These are phyloP conservation scores for Blastobotrys capitulatus DNA, from an alignment of 1,139 yeast genomes.

Conservation along the genomic window DNA sequence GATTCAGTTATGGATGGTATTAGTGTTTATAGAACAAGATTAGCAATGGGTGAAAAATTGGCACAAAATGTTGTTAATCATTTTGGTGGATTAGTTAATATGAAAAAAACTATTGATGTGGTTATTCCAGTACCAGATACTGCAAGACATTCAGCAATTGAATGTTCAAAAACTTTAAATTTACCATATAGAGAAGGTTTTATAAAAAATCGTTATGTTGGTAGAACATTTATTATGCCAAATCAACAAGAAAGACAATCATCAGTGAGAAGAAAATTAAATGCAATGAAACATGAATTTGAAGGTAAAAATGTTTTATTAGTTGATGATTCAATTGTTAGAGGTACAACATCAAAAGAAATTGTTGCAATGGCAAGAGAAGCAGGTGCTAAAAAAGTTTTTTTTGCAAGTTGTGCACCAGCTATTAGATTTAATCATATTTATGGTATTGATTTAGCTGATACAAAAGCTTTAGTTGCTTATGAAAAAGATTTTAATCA, in stretches of 20 bases:
- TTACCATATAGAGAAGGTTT: slow-evolving; percentile 95
- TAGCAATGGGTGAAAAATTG: slow-evolving; percentile 89
- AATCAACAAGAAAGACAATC: slow-evolving; percentile 93
- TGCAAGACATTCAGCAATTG: slow-evolving; percentile 88
- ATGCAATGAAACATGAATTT: slow-evolving; percentile 95
- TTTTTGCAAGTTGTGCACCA: slow-evolving; percentile 96
- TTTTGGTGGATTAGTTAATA: slow-evolving; percentile 46
- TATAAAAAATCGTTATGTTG: slow-evolving; percentile 93
- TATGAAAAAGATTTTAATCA: slow-evolving; percentile 68
- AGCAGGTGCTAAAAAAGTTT: slow-evolving; percentile 92
- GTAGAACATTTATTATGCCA: slow-evolving; percentile 98
- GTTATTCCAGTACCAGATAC: slow-evolving; percentile 99
- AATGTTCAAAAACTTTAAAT: slow-evolving; percentile 76
- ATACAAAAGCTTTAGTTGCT: slow-evolving; percentile 90
- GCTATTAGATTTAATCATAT: slow-evolving; percentile 93
- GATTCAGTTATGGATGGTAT: slow-evolving; percentile 95
- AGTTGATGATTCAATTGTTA: slow-evolving; percentile 94
- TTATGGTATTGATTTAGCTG: slow-evolving; percentile 96
- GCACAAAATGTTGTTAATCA: slow-evolving; percentile 61
- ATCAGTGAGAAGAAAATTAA: slow-evolving; percentile 87
- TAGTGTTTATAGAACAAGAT: slow-evolving; percentile 86
- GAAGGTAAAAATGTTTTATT: slow-evolving; percentile 78
- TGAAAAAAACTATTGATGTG: slow-evolving; percentile 66
- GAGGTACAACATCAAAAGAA: slow-evolving; percentile 96
- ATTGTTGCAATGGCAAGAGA: slow-evolving; percentile 97